Conservation (phyloP, 2,329 filamentous ascomycete species). For the Penicillium rolfsii region DNA sequence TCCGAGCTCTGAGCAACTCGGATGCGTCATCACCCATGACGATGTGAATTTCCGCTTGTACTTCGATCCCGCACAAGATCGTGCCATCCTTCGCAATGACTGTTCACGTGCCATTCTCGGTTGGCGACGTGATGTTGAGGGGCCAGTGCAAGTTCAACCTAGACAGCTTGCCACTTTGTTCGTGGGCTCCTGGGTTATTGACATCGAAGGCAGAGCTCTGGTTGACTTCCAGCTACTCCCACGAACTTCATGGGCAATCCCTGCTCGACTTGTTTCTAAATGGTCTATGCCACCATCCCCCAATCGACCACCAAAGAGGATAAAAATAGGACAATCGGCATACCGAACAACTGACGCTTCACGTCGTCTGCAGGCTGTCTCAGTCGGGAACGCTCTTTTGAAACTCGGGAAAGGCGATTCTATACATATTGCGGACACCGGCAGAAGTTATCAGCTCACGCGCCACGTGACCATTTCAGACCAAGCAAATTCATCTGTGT, state of each 20-base stretch:
- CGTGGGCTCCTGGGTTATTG: background rate
- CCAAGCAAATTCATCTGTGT: background rate
- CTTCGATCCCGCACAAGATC: background rate
- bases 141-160: background rate
- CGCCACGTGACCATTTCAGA: background rate
- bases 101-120: background rate
- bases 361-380: background rate
- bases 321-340: background rate
- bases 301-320: background rate
- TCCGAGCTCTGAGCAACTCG: background rate
- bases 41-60: background rate
- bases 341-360: background rate
- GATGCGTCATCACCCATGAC: background rate
- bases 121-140: background rate
- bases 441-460: background rate
- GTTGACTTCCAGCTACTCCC: background rate
- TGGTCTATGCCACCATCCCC: background rate
- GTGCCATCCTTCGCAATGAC: background rate
- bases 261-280: background rate
- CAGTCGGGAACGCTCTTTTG: background rate
- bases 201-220: background rate
- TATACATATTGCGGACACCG: background rate
- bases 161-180: background rate
- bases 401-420: background rate
- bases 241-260: background rate